Evolutionary conservation across 2,329 filamentous ascomycete genomes (phyloP), one percentile per base, ranked within the genome.

Genomic region (Geoglossum cookeanum): DNA sequence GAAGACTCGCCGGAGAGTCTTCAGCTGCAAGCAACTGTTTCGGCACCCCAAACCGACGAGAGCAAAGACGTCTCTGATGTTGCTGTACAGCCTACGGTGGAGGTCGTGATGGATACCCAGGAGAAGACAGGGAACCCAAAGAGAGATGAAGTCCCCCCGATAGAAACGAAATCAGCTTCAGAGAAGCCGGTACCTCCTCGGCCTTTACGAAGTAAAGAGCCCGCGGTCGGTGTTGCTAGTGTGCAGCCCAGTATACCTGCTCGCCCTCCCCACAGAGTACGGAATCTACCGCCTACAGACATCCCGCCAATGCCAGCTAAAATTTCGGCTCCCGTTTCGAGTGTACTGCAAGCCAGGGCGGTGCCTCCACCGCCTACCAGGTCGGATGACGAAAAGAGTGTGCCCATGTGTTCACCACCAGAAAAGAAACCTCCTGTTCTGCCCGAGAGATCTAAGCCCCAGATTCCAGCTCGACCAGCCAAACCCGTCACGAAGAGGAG

Each of bases 1-100:
- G 91, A 97, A 71, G 91, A 97, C 68, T 83, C 80, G 0, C 91
- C 91, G 1, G 88, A 94, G 64, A 91, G 87, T 64, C 78, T 86
- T 58, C 78, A 85, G 61, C 77, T 94, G 22, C 81, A 89, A 64
- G 85, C 90, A 0, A 90, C 84, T 0, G 82, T 94, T 55, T 75
- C 69, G 47, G 74, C 68, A 29, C 78, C 71, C 32, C 78, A 77
- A 57, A 72, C 75, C 32, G 74, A 77, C 2, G 72, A 69, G 62
- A 60, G 65, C 64, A 62, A 4, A 61, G 71, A 65, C 57, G 67
- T 62, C 45, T 33, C 66, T 55, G 65, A 65, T 59, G 63, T 65
- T 55, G 59, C 49, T 35, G 67, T 9, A 59, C 66, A 4, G 69
- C 68, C 58, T 68, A 70, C 6, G 49, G 60, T 59, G 60, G 61